Evolutionary conservation across 1,284 basidiomycete genomes (phyloP), one percentile per base, ranked within the genome.

Genomic region (Thecaphora frezii): DNA sequence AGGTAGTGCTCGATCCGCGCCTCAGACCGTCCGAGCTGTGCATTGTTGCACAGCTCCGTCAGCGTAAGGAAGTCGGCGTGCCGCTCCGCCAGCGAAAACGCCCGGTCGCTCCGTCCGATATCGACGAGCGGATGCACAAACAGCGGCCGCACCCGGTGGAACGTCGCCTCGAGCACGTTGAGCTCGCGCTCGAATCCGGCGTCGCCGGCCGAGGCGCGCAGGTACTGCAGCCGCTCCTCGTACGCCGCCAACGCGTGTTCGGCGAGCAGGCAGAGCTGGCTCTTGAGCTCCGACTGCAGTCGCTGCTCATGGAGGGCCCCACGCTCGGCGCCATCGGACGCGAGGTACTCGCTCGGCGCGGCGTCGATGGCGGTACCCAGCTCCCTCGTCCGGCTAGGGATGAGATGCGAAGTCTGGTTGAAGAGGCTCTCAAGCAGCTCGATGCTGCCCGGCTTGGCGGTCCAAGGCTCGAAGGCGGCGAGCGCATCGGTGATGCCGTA

Each of bases 41-140:
- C 53, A 73, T 85, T 84, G 75, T 91, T 86, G 79, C 89, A 92
- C 5, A 97, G 83, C 40, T 88, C 85, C 21, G 89, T 90, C 10
- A 97, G 84, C 36, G 86, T 89, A 14, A 84, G 82, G 81, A 89
- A 96, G 78, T 96, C 92, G 23, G 83, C 83, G 76, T 93, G 92
- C 63, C 88, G 83, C 71, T 94, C 91, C 2, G 92, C 91, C 1
- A 96, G 84, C 8, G 82, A 79, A 77, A 91, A 93, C 0, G 91
- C 91, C 46, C 86, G 81, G 33, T 85, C 83, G 9, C 84, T 83
- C 62, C 88, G 84, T 4, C 87, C 88, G 52, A 86, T 86, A 48
- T 83, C 83, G n/a, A 87, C 87, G 8, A 94, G 83, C 1, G 87
- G 87, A 67, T 88, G 86, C 16, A 93, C 82, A 22, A 91, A 82